Evolutionary conservation across 1,139 yeast genomes (phyloP), one percentile per base, ranked within the genome.

Genomic region (Lodderomyces theae): DNA sequence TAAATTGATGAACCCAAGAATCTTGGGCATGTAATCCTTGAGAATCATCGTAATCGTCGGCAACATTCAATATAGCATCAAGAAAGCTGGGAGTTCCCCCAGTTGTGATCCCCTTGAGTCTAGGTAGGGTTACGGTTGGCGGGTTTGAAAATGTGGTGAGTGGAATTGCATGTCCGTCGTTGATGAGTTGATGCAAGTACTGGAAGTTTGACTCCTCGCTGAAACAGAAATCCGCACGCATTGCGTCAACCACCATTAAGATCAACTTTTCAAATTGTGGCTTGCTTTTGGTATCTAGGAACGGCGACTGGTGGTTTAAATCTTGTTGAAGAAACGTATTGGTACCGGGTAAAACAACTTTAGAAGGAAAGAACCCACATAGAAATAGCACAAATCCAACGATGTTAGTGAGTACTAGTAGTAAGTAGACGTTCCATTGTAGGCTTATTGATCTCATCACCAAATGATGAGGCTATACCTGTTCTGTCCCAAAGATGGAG

Each of bases 101-200:
- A 0, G 90, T 83, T 0, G 92, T 82, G 17, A 86, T 80, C 11
- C 92, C 92, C 56, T 85, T 86, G 34, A 86, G 63, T 47, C 94
- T 65, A 1, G 95, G 95, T 36, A 86, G 63, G 0, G 95, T 86
- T 7, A 86, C 95, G 0, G 94, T 86, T 4, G 94, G 95, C 1
- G 95, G 94, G 48, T 86, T 85, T 0, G 97, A 83, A 58, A 74
- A 86, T 0, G 96, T 96, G 0, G 98, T 92, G 58, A 79, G 89
- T 0, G 96, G 96, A 37, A 90, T 56, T 0, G 94, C 97, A 35
- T 71, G 58, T 9, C 95, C 94, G 0, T 69, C 51, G 39, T 76
- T 72, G n/a, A 92, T 68, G 48, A 89, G 62, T 5, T 61, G 50
- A 51, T 92, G 97, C 2, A 86, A 74, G 53, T 77, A 79, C 0